Base-by-base conservation (phyloP, 192 early-diverging fungal genomes). In the Coemansia sp. region DNA sequence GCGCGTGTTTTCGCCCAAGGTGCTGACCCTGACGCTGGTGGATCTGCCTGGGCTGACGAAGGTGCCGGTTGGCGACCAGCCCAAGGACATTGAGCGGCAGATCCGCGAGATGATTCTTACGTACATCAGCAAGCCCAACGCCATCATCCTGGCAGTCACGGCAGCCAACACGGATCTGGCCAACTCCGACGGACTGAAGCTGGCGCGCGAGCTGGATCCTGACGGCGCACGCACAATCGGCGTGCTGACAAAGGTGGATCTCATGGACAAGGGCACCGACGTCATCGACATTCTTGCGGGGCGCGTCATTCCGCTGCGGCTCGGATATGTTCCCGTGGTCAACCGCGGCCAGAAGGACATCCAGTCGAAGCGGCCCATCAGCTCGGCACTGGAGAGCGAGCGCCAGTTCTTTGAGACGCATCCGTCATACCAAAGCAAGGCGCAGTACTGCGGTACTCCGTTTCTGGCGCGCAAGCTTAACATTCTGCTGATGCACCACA, bases 211-310 rank as follows among this genome's bases (percentile, higher is more conserved):
- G 77, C 93, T 97, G n/a, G 98, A 99, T 68, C 96, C 97, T 6
- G 98, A 99, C 61, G 98, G 94, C 81, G 84, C 95, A 32, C 89
- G 98, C 58, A 99, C 98, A 7, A 98, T 99, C 75, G 98, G 98
- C 67, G 98, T 99, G 41, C 85, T 99, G 83, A 99, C 98, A 69
- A 99, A 99, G 82, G 87, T 99, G 64, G 98, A 99, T 82, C 85
- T 99, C 65, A 99, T 99, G 98, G 98, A 99, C 84, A 85, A 89
- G 77, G 98, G 98, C 41, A 99, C 98, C 15, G 98, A 99, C 80
- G 97, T 99, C 10, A 95, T 99, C 47, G 98, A 99, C 72, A 98
- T 99, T 76, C 87, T 99, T 72, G 96, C 97, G 10, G 94, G 94
- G 3, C 86, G 98, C 12, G 89, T 98, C 21, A 99, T 99, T 83